Evolutionary conservation across 208 protist genomes (phyloP).

Genomic region (Acanthamoeba culbertsoni): DNA sequence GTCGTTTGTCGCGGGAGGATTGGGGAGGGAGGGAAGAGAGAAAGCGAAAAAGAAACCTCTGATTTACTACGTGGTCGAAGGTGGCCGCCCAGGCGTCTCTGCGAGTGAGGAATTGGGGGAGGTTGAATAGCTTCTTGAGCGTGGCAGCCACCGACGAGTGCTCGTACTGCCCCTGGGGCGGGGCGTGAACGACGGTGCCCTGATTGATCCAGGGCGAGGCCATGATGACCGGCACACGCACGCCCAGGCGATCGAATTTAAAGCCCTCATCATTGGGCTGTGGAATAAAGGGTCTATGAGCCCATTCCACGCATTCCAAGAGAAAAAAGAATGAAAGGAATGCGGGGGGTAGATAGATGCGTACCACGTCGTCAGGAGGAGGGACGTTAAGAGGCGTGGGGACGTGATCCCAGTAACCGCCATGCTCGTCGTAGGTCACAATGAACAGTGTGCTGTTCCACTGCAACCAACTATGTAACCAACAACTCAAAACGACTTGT

Average conservation of each 20-base stretch:
- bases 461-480: neutral
- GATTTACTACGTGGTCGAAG: constrained; percentile 51
- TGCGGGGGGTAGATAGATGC: neutral
- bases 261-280: constrained; percentile 64
- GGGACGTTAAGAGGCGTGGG: constrained; percentile 63
- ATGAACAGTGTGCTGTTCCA: constrained; percentile 78
- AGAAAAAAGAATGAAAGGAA: neutral
- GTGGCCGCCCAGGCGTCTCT: constrained; percentile 71
- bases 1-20: neutral
- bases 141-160: constrained; percentile 69
- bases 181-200: constrained; percentile 62
- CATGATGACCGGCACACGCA: constrained; percentile 68
- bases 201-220: constrained; percentile 77
- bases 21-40: neutral
- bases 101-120: constrained; percentile 49
- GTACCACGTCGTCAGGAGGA: constrained; percentile 41
- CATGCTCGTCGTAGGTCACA: constrained; percentile 77
- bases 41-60: neutral
- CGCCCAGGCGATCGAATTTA: constrained; percentile 67
- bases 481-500: neutral
- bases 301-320: neutral
- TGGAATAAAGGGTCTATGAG: neutral
- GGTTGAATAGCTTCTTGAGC: constrained; percentile 73
- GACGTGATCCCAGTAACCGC: constrained; percentile 78
- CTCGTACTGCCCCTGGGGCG: constrained; percentile 60